phyloP scores from a whole-genome alignment of 2,329 filamentous ascomycete genomes.

The Fusarium nodosum region DNA sequence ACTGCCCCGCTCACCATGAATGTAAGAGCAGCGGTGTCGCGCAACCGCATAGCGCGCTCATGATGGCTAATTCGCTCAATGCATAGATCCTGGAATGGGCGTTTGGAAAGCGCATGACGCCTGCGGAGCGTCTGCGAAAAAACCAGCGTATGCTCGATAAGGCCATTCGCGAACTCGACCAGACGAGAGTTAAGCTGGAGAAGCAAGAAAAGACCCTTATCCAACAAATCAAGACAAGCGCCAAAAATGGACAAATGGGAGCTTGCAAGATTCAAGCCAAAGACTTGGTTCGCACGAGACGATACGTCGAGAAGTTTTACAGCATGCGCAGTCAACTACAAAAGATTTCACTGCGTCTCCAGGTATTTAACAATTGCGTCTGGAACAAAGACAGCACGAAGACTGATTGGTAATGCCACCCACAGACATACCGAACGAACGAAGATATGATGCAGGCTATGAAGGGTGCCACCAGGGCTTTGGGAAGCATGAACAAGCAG shows the following conservation, averaged over 20 bases:
- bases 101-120: slow-evolving; percentile 99
- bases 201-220: slow-evolving; percentile 99
- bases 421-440: slow-evolving; percentile 93
- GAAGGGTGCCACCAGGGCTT: slow-evolving; percentile 94
- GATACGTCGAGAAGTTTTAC: slow-evolving; percentile 98
- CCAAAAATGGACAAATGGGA: slow-evolving; percentile 98
- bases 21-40: slow-evolving; percentile 46
- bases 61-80: slow-evolving; percentile 41
- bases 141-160: slow-evolving; percentile 98
- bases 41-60: slow-evolving; percentile 23
- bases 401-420: slow-evolving; percentile 32
- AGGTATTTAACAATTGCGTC: slow-evolving; percentile 67
- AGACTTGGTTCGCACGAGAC: slow-evolving; percentile 91
- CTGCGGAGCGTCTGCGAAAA: slow-evolving; percentile 89
- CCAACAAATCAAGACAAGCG: slow-evolving; percentile 96
- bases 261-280: slow-evolving; percentile 98
- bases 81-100: slow-evolving; percentile 95
- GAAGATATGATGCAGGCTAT: slow-evolving; percentile 99
- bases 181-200: slow-evolving; percentile 94
- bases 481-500: slow-evolving; percentile 96
- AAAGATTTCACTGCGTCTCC: slow-evolving; percentile 93
- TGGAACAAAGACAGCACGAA: not conserved
- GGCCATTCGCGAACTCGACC: slow-evolving; percentile 94
- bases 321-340: slow-evolving; percentile 97
- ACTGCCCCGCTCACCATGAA: slow-evolving; percentile 48